These are phyloP conservation scores for Amanita polypyramis DNA, from an alignment of 768 basidiomycete species.

Conservation along the genomic window DNA sequence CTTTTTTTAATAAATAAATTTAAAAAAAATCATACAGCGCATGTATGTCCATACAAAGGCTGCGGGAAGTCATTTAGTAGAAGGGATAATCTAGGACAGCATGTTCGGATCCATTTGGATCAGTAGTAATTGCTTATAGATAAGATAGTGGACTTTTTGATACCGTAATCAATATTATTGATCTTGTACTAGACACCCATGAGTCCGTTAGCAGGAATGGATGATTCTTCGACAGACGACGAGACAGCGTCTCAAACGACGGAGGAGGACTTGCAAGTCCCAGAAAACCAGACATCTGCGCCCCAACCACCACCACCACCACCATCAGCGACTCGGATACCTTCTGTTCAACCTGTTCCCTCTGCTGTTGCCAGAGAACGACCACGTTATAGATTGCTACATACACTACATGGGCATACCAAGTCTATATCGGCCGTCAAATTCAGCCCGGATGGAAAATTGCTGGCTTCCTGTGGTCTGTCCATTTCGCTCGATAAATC, in stretches of 20 bases:
- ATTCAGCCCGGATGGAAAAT: slow-evolving; percentile 82
- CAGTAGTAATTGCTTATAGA: neutral
- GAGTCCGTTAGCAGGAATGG: slow-evolving; percentile 21
- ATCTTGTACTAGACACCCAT: neutral
- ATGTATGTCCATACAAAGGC: slow-evolving; percentile 48
- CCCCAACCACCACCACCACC: slow-evolving; percentile 23
- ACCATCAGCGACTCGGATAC: slow-evolving; percentile 13
- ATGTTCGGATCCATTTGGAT: slow-evolving; percentile 49
- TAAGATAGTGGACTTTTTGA: neutral
- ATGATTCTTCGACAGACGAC: slow-evolving; percentile 44
- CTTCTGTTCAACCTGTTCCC: neutral
- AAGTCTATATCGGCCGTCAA: slow-evolving; percentile 82
- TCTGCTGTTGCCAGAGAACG: slow-evolving; percentile 21
- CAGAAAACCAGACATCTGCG: slow-evolving; percentile 37
- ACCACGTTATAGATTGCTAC: slow-evolving; percentile 62
- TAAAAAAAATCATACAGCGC: slow-evolving; percentile 32
- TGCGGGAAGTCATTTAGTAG: slow-evolving; percentile 69
- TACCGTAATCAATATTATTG: neutral
- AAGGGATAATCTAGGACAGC: slow-evolving; percentile 70
- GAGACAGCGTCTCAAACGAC: slow-evolving; percentile 75
- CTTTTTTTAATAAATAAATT: neutral
- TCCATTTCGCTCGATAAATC: neutral
- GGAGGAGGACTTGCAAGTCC: slow-evolving; percentile 75
- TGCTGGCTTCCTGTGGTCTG: slow-evolving; percentile 81
- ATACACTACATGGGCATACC: slow-evolving; percentile 68